Base-by-base conservation (phyloP, 768 basidiomycete genomes). In the Omphalotus guepiniiformis region DNA sequence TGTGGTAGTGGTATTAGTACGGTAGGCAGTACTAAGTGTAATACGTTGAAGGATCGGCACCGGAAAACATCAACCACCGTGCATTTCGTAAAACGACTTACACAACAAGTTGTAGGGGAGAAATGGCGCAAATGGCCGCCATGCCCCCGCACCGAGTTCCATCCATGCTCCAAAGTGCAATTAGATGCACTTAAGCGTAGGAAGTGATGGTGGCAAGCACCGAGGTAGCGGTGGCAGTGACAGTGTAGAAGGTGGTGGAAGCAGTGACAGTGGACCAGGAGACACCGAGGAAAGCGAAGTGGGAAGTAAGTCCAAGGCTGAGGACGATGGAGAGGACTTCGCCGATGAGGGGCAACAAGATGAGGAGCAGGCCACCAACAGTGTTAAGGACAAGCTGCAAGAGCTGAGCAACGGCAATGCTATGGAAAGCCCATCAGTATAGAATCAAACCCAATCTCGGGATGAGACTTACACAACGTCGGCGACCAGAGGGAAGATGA, bases 331-430 rank as follows among this genome's bases (percentile, higher is more conserved):
- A 15, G 25, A 53, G 25, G n/a, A 53, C 19, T 7, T 39, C 34
- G 2, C 34, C 22, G 29, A 53, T 42, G n/a, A 53, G 28, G 16
- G 47, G 47, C 6, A 53, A 21, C 36, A 53, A 42, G 35, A 39
- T 29, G 11, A 32, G 42, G n/a, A 53, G 36, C 8, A 53, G 26
- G 19, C 51, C 51, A 18, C 39, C 35, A 16, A 53, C 21, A 26
- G 49, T 28, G 42, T 30, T 38, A 22, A 48, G 40, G 15, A 53
- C 32, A n/a, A 48, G 37, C n/a, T 49, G 21, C 29, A 53, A 42
- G 15, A 53, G 38, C 11, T 40, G 27, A 27, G 36, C 47, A n/a
- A 53, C 51, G 42, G 18, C 6, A 39, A 9, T 39, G 37, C 9
- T 13, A 39, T 8, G 11, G 19, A 9, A 11, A 13, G 8, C 8